Evolutionary conservation across 2,329 filamentous ascomycete genomes (phyloP).

Genomic region (Paraphoma sp.): DNA sequence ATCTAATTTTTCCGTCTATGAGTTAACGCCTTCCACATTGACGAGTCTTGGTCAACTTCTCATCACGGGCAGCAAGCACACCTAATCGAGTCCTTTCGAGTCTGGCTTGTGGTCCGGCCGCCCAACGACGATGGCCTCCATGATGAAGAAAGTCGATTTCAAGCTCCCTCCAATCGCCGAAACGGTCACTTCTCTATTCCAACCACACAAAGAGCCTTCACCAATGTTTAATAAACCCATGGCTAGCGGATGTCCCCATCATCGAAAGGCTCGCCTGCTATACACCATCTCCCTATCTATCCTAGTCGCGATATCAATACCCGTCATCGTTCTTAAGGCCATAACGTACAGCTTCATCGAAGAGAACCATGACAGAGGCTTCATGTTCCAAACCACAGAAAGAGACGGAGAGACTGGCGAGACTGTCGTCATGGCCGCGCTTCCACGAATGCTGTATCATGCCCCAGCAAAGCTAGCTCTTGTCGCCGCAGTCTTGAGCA

Average conservation of each 20-base stretch:
- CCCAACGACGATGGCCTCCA: conserved; percentile 2
- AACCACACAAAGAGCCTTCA: conserved; percentile 10
- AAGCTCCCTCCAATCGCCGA: conserved; percentile 10
- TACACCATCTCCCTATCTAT: conserved; percentile 24
- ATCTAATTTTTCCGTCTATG: conserved; percentile 9
- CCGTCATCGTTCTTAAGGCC: conserved; percentile 35
- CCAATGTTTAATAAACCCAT: conserved; percentile 15
- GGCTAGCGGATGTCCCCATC: conserved; percentile 18
- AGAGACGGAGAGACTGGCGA: conserved; percentile 10
- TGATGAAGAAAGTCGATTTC: conserved; percentile 18
- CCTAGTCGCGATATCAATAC: conserved; percentile 25
- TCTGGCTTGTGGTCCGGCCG: too few species aligned
- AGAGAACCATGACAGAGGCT: conserved; percentile 39
- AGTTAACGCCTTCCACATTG: neutral
- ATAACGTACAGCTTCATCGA: conserved; percentile 43
- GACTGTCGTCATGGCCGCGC: conserved; percentile 33
- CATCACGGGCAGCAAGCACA: too few species aligned
- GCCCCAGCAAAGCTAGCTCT: conserved; percentile 38
- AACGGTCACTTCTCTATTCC: conserved; percentile 21
- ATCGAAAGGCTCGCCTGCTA: conserved; percentile 27
- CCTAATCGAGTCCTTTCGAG: too few species aligned
- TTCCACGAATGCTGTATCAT: conserved; percentile 33
- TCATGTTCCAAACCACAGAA: conserved; percentile 30
- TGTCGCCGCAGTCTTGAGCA: conserved; percentile 28
- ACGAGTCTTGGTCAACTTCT: neutral